These are phyloP conservation scores for Lachnellula subtilissima DNA, from an alignment of 2,329 filamentous ascomycete genomes.

Conservation along the genomic window DNA sequence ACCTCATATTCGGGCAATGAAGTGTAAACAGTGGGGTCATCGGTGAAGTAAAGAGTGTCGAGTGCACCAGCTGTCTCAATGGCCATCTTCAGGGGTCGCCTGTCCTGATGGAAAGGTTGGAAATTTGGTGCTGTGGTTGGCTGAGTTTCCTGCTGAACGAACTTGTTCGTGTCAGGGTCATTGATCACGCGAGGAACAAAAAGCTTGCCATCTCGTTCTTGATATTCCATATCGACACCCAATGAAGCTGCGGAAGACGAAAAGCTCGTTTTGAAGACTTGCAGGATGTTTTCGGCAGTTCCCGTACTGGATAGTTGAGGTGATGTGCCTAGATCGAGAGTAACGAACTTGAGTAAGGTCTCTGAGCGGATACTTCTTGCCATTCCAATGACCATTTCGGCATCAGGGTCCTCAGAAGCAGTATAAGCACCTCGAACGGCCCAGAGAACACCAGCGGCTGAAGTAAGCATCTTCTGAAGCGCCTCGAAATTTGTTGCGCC, in stretches of 20 bases:
- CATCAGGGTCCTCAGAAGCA: conserved; percentile 24
- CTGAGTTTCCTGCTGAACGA: conserved; percentile 41
- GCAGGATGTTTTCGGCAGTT: conserved; percentile 11
- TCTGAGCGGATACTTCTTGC: conserved; percentile 27
- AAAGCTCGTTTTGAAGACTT: conserved; percentile 19
- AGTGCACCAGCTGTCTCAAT: conserved; percentile 24
- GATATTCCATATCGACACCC: conserved; percentile 23
- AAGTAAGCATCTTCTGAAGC: conserved; percentile 38
- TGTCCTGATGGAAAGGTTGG: conserved; percentile 35
- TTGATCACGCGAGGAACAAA: conserved; percentile 19
- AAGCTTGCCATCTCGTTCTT: conserved; percentile 26
- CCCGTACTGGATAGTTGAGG: conserved; percentile 33
- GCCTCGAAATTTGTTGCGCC: conserved; percentile 35
- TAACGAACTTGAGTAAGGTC: conserved; percentile 23
- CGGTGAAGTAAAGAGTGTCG: conserved; percentile 25
- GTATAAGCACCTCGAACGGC: conserved; percentile 40
- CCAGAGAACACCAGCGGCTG: conserved; percentile 43
- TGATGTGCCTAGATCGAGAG: conserved; percentile 18
- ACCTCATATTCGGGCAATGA: conserved; percentile 18
- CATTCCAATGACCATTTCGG: conserved; percentile 26
- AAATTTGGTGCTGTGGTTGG: conserved; percentile 34
- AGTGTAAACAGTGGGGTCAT: conserved; percentile 22
- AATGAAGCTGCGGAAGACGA: not conserved
- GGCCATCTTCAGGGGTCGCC: conserved; percentile 21
- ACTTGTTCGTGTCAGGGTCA: conserved; percentile 31